A percentile compares a stretch with the other conserved stretches of the same genome.
phyloP scores from a whole-genome alignment of 2,329 filamentous ascomycete genomes.

The Phyllosticta paracitricarpa region DNA sequence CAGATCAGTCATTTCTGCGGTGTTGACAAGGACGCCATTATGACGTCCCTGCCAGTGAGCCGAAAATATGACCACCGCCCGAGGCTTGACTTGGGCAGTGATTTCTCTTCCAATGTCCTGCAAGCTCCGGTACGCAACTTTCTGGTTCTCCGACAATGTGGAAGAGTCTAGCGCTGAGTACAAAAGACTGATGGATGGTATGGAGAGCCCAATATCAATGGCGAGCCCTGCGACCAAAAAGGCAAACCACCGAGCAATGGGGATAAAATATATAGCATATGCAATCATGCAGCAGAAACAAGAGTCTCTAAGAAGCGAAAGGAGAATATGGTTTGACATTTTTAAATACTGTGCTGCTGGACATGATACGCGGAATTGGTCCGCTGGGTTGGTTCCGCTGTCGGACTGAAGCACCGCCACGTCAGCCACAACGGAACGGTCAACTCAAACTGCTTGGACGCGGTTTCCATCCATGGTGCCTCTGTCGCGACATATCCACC shows the following conservation, averaged over 20 bases:
- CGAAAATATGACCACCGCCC: conserved; percentile 65
- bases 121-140: conserved; percentile 55
- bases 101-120: conserved; percentile 59
- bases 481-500: neutral
- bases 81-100: conserved; percentile 58
- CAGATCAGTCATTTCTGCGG: conserved; percentile 51
- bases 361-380: neutral
- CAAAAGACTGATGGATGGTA: neutral
- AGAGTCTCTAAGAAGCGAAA: neutral
- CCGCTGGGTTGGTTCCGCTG: conserved; percentile 1
- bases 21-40: conserved; percentile 54
- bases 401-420: neutral
- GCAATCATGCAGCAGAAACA: neutral
- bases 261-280: neutral
- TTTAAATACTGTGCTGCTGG: neutral
- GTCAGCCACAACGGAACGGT: neutral
- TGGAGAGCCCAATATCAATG: neutral
- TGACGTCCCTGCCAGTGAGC: conserved; percentile 61
- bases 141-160: conserved; percentile 56
- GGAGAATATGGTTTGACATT: neutral
- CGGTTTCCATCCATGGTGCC: neutral
- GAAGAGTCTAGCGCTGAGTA: neutral
- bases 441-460: neutral
- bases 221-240: neutral
- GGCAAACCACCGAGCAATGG: neutral